Evolutionary conservation across 2,329 filamentous ascomycete genomes (phyloP).

Genomic region (Blastomyces percursus): DNA sequence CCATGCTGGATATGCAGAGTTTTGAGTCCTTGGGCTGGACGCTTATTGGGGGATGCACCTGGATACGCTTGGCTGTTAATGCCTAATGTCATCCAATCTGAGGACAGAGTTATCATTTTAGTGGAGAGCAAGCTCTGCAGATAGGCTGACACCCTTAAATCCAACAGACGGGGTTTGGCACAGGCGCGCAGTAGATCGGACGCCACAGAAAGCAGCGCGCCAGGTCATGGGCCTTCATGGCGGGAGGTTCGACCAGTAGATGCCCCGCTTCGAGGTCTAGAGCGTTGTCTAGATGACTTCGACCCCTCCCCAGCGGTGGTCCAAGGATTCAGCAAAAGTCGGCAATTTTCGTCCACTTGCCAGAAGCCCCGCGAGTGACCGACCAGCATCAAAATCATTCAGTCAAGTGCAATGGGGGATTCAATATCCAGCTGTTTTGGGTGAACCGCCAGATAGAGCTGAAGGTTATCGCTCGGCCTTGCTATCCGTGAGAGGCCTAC

Average conservation of each 20-base stretch:
- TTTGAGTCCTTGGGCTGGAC: background rate
- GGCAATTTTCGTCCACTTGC: background rate
- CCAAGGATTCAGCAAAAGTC: slow-evolving; percentile 2
- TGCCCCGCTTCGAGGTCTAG: slow-evolving; percentile 5
- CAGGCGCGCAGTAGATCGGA: slow-evolving; percentile 7
- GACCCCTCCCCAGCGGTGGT: background rate
- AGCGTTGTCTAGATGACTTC: slow-evolving; percentile 5
- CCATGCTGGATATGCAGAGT: background rate
- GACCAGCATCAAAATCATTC: background rate
- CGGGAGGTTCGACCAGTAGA: background rate
- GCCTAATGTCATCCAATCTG: background rate
- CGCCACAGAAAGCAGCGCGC: background rate
- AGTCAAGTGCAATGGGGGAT: background rate
- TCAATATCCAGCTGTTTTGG: background rate
- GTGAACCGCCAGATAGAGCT: background rate
- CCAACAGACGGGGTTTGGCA: slow-evolving; percentile 8
- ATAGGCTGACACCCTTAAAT: slow-evolving; percentile 6
- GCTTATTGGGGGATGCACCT: background rate
- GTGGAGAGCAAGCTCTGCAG: slow-evolving; percentile 1
- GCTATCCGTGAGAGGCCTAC: background rate
- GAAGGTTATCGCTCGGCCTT: background rate
- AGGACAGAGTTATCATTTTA: background rate
- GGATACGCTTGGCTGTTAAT: background rate
- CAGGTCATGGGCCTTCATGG: background rate
- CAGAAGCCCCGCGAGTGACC: background rate